phyloP scores from a whole-genome alignment of 495 filamentous ascomycete species.

The Physcia stellaris region DNA sequence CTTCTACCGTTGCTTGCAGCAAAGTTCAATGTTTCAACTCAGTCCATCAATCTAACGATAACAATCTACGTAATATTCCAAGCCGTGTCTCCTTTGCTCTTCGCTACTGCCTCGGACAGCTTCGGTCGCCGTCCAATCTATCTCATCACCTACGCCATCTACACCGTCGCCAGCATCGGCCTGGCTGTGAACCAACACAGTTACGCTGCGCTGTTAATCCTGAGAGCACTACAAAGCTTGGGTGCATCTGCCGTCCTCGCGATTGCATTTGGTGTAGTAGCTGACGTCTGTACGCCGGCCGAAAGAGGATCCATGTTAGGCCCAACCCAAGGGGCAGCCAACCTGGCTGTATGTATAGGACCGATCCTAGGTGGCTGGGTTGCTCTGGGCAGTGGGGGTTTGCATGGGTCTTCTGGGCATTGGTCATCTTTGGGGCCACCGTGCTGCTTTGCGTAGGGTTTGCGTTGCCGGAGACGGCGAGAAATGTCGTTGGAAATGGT shows the following conservation, averaged over 20 bases:
- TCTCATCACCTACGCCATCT: slow-evolving; percentile 42
- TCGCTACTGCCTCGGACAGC: slow-evolving; percentile 47
- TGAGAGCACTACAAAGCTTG: slow-evolving; percentile 49
- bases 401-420: slow-evolving; percentile 16
- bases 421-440: background rate
- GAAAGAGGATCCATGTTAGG: slow-evolving; percentile 51
- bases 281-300: slow-evolving; percentile 43
- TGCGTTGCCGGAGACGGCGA: slow-evolving; percentile 51
- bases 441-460: slow-evolving; percentile 31
- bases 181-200: slow-evolving; percentile 45
- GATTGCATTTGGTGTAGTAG: slow-evolving; percentile 43
- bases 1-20: slow-evolving; percentile 43
- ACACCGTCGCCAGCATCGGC: slow-evolving; percentile 48
- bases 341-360: slow-evolving; percentile 19
- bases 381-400: too few species aligned
- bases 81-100: slow-evolving; percentile 42
- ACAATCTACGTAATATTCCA: slow-evolving; percentile 55
- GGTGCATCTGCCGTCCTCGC: slow-evolving; percentile 40
- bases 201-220: slow-evolving; percentile 45
- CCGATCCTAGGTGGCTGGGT: slow-evolving; percentile 28
- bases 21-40: slow-evolving; percentile 42
- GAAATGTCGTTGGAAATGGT: slow-evolving; percentile 63
- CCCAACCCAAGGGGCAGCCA: slow-evolving; percentile 20
- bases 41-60: slow-evolving; percentile 52
- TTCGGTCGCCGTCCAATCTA: slow-evolving; percentile 46